Evolutionary conservation across 1,284 basidiomycete species (phyloP), one percentile per base, ranked within the genome.

Genomic region (Leccinum colubrinum): DNA sequence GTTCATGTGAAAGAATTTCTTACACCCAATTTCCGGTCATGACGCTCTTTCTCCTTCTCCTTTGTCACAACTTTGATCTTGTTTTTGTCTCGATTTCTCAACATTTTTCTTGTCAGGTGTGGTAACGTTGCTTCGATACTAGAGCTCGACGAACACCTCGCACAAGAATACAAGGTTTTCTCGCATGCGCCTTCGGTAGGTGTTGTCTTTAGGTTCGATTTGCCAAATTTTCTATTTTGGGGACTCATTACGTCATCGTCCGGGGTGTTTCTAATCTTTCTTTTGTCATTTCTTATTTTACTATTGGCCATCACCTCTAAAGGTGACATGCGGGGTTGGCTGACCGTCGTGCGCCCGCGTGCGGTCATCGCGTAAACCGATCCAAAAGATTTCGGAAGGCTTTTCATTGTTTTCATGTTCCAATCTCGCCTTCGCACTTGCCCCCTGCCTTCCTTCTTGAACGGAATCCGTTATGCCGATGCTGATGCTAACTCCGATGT

Each of bases 81-180:
- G 25, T 51, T 51, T 20, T 20, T 48, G 17, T 48, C 17, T 12
- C 11, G 9, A 3, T 46, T 54, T 58, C 55, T 56, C 67, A 67
- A 56, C 39, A 52, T 22, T 59, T 71, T 50, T 71, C 27, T 69
- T 25, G 17, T 25, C 4, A 94, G 94, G 66, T 97, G 95, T 72
- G 95, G 95, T 15, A 97, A 97, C 74, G 93, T 97, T 39, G 95
- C 95, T 35, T 94, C 92, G 20, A 95, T 98, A 68, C 81, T 97
- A 20, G 91, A 96, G 72, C 81, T 98, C 50, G 94, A 97, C 74
- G 96, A 97, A 70, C 84, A 95, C 70, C 83, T 97, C 41, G 85
- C 86, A 30, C 94, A 96, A 74, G 91, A 94, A 73, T 97, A 97
- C 79, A 95, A 95, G 74, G 93, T 96, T 17, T 94, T 94, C 73